Conservation (phyloP, 805 yeast genomes). For the Saccharomycopsis sp. region DNA sequence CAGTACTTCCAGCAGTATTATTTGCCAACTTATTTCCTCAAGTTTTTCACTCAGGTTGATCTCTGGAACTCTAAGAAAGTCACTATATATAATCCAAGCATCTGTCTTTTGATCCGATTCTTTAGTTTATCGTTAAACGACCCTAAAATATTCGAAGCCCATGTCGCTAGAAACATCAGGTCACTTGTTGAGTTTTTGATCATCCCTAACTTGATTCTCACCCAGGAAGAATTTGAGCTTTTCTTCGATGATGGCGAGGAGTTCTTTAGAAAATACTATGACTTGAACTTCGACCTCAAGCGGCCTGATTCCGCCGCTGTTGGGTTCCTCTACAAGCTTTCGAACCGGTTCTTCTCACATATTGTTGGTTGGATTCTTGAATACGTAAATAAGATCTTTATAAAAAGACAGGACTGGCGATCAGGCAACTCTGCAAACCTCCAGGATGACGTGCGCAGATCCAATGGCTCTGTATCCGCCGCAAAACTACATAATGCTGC, state of each 20-base stretch:
- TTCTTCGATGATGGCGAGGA: conserved; percentile 81
- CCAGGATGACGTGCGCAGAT: conserved; percentile 39
- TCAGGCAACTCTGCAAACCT: conserved; percentile 26
- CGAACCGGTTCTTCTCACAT: conserved; percentile 10
- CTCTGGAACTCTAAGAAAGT: conserved; percentile 48
- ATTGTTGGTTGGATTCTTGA: conserved; percentile 35
- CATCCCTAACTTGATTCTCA: conserved; percentile 67
- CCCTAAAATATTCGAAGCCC: background rate
- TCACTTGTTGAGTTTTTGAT: conserved; percentile 24
- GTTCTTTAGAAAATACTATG: conserved; percentile 68
- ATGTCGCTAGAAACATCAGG: conserved; percentile 1
- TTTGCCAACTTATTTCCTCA: conserved; percentile 10
- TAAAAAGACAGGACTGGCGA: conserved; percentile 26
- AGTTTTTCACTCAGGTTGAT: conserved; percentile 36
- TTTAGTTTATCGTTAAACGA: conserved; percentile 13
- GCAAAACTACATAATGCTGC: conserved; percentile 39
- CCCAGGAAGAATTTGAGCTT: conserved; percentile 55
- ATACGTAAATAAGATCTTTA: conserved; percentile 51
- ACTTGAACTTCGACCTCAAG: conserved; percentile 51
- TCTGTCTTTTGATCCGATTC: conserved; percentile 13
- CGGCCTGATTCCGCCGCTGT: conserved; percentile 80
- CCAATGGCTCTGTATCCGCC: conserved; percentile 31
- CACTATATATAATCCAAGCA: conserved; percentile 9
- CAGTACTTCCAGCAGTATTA: conserved; percentile 7
- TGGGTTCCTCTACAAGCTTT: conserved; percentile 44